Conservation (phyloP, 139 green algal species). For the Gonium pectorale region DNA sequence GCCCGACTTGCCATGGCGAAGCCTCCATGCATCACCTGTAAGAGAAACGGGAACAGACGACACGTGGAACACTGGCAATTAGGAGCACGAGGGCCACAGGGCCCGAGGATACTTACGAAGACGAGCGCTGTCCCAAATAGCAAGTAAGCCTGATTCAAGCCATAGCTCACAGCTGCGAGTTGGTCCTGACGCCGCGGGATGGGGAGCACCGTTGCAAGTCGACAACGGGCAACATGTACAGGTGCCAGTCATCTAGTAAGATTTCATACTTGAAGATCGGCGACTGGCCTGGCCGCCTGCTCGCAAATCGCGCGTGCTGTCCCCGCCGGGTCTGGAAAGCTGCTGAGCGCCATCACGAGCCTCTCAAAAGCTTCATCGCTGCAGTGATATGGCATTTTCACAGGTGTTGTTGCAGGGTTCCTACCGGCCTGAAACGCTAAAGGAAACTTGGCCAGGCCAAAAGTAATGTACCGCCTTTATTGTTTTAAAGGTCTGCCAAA, state of each 20-base stretch:
- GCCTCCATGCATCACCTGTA: constrained; percentile 34
- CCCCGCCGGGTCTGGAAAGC: background rate
- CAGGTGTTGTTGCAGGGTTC: too few relatives aligned
- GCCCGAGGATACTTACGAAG: constrained; percentile 20
- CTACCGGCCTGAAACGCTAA: too few relatives aligned
- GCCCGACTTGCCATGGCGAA: constrained; percentile 19
- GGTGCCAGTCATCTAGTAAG: too few relatives aligned
- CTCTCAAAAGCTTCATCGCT: background rate
- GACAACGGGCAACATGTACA: too few relatives aligned
- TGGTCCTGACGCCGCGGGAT: too few relatives aligned
- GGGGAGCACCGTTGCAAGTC: too few relatives aligned
- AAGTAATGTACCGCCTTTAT: too few relatives aligned
- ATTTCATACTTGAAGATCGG: background rate
- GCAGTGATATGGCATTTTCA: background rate
- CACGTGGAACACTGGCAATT: background rate
- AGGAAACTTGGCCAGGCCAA: too few relatives aligned
- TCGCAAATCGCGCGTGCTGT: background rate
- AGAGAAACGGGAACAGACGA: background rate
- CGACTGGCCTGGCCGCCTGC: too few relatives aligned
- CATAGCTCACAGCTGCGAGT: constrained; percentile 4
- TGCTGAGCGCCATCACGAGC: background rate
- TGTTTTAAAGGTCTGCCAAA: too few relatives aligned
- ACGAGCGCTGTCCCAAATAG: constrained; percentile 26
- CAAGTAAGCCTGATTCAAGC: constrained; percentile 5
- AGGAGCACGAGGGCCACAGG: background rate